A percentile compares a stretch with the other conserved stretches of the same genome.
Conservation (phyloP, 257 asterid genomes). For the Nyctanthes arbortristis region DNA sequence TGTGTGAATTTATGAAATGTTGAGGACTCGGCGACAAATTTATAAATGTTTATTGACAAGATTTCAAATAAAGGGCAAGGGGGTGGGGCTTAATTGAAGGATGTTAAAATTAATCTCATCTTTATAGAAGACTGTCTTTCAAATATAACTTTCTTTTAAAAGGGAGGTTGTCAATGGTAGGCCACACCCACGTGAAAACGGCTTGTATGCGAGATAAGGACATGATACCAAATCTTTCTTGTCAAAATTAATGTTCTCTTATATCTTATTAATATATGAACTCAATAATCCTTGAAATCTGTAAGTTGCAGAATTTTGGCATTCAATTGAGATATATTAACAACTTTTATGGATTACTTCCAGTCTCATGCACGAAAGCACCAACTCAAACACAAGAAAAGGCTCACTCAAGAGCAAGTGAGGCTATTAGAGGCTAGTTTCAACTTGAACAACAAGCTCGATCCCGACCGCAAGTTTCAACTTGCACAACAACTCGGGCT, state of each 20-base stretch:
- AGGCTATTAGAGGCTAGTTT: slow-evolving; percentile 51
- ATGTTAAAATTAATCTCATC: too few relatives aligned
- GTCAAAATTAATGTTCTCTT: not conserved
- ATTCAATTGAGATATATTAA: not conserved
- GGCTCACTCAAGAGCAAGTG: slow-evolving; percentile 59
- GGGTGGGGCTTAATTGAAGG: too few relatives aligned
- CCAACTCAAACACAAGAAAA: slow-evolving; percentile 25
- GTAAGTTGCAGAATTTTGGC: slow-evolving; percentile 10
- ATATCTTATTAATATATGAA: slow-evolving; percentile 5
- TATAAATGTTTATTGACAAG: too few relatives aligned
- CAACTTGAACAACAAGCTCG: slow-evolving; percentile 53
- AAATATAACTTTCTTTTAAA: too few relatives aligned
- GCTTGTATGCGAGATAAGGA: slow-evolving; percentile 52
- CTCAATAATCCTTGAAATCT: slow-evolving; percentile 1
- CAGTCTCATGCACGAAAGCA: slow-evolving; percentile 23
- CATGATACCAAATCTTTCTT: slow-evolving; percentile 34
- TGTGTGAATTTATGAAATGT: too few relatives aligned
- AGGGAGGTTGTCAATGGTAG: slow-evolving; percentile 29
- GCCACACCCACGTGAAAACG: slow-evolving; percentile 50
- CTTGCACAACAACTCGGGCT: slow-evolving; percentile 58
- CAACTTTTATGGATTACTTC: slow-evolving; percentile 33
- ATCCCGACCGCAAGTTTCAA: slow-evolving; percentile 49
- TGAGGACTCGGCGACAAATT: too few relatives aligned
- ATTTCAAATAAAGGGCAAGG: too few relatives aligned
- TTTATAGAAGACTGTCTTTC: too few relatives aligned